Evolutionary conservation across 225 moss, liverwort and hornwort species (phyloP).

Genomic region (Sphagnum contortum): DNA sequence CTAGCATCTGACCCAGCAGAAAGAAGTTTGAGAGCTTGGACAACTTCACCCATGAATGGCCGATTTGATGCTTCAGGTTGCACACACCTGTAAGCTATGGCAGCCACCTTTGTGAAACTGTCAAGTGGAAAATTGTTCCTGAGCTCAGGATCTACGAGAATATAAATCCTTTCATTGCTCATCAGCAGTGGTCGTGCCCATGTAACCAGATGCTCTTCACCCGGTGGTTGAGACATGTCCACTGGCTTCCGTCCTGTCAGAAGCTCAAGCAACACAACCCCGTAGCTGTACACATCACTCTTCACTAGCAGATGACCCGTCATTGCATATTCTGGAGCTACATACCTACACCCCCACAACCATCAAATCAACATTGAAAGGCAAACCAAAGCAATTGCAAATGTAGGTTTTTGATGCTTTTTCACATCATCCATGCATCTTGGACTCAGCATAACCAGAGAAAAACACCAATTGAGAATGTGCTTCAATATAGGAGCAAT

Average conservation of each 20-base stretch:
- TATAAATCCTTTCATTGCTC: conserved; percentile 13
- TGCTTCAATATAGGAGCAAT: neutral
- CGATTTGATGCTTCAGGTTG: conserved; percentile 40
- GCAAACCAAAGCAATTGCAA: no score
- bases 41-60: conserved; percentile 51
- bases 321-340: conserved; percentile 92
- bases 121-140: conserved; percentile 14
- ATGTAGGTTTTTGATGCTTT: no score
- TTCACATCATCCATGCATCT: no score
- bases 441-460: no score
- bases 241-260: conserved; percentile 72
- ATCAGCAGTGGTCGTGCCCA: conserved; percentile 42
- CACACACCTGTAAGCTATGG: conserved; percentile 34
- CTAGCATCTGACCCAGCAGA: conserved; percentile 22
- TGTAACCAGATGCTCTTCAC: conserved; percentile 34
- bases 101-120: conserved; percentile 22
- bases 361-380: neutral
- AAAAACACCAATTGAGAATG: no score
- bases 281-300: conserved; percentile 93
- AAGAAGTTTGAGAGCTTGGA: conserved; percentile 30
- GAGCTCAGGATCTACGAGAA: conserved; percentile 24
- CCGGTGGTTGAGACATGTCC: conserved; percentile 36
- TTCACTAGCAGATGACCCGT: conserved; percentile 80
- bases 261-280: conserved; percentile 77
- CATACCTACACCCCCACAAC: conserved; percentile 27